Evolutionary conservation across 305 asterid genomes (phyloP).

Genomic region (Fraxinus floribunda): DNA sequence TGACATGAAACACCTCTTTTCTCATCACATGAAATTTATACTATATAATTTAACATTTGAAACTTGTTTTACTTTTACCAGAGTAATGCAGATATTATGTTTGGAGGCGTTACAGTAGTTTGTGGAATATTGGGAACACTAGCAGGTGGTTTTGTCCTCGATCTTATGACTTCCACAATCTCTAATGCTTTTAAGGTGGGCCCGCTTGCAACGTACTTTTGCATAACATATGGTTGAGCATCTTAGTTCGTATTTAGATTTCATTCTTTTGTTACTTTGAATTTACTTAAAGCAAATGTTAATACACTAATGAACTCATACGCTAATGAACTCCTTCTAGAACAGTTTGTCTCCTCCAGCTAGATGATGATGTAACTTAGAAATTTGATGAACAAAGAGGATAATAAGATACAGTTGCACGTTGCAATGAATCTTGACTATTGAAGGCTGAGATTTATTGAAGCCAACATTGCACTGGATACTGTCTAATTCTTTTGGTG

Average conservation of each 20-base stretch:
- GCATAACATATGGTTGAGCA: neutral
- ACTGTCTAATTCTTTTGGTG: neutral
- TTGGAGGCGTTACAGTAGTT: slow-evolving; percentile 84
- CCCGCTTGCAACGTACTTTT: slow-evolving; percentile 6
- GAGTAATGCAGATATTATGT: slow-evolving; percentile 79
- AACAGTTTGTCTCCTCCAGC: neutral
- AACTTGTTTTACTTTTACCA: slow-evolving; percentile 29
- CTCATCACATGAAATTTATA: neutral
- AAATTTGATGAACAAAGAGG: neutral
- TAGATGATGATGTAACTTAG: neutral
- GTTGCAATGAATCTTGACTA: neutral
- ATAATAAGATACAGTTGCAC: neutral
- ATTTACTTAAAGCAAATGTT: neutral
- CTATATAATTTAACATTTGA: slow-evolving; percentile 6
- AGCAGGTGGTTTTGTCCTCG: slow-evolving; percentile 78
- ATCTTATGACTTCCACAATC: slow-evolving; percentile 65
- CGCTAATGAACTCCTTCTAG: neutral
- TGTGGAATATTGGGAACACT: slow-evolving; percentile 84
- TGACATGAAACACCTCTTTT: neutral
- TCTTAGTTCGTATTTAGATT: neutral
- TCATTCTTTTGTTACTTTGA: neutral
- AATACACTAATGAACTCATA: neutral
- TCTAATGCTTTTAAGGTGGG: slow-evolving; percentile 86
- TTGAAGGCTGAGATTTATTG: neutral
- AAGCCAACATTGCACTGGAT: neutral